Evolutionary conservation across 2,329 filamentous ascomycete species (phyloP), one percentile per base, ranked within the genome.

Genomic region (Colletotrichum magnum): DNA sequence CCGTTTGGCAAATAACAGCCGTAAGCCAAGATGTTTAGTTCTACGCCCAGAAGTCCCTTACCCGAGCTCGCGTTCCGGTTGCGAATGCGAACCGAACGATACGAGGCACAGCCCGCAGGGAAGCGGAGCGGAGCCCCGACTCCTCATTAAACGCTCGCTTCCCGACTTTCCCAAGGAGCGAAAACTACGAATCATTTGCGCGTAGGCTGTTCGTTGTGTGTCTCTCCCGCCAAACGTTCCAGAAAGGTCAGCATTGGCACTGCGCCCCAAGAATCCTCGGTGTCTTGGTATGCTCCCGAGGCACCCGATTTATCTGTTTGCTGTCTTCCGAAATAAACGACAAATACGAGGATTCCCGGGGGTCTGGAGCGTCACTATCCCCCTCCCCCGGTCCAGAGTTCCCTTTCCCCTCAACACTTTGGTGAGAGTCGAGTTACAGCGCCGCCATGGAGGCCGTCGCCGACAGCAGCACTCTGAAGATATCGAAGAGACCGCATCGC

Each of bases 401-500:
- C 10, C 6, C 28, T 32, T 32, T 32, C 28, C 6, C 28, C 28
- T 32, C 28, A 32, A 9, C 28, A 32, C 28, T 2, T 32, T 32
- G 28, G 6, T 2, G 10, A 32, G 28, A 32, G 6, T 32, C 2
- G 32, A 9, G 32, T 36, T 36, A 36, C 32, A 36, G 16, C 16
- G 12, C 24, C 45, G 21, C 47, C 3, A 60, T 60, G 58, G 58
- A 60, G 58, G 48, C 26, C 58, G 51, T 48, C 45, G 45, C 45
- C 6, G 45, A 48, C 45, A 48, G 45, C 45, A 48, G 45, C 45
- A 21, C 45, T 2, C 9, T 48, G n/a, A 48, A 48, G 18, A 48
- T 48, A 18, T 48, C 45, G 39, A 89, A 88, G 74, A 81, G 86
- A 15, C 86, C 86, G 58, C 87, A 89, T 75, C 84, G 80, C 69